phyloP scores from a whole-genome alignment of 805 yeast species.

The Zygosaccharomyces bailii region DNA sequence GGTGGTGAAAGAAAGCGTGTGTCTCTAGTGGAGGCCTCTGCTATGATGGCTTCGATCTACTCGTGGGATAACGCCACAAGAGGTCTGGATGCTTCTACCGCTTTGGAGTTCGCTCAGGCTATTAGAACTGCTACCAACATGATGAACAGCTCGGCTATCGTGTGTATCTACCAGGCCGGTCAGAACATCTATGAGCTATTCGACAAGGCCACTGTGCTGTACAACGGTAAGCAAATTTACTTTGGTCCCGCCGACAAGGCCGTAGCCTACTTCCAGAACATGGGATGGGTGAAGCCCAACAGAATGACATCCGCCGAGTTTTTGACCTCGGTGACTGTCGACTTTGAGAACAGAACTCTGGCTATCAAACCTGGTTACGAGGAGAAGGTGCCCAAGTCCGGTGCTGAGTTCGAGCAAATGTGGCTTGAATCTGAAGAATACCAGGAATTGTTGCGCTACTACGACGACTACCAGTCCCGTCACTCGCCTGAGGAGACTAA shows the following conservation, averaged over 20 bases:
- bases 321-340: conserved; percentile 59
- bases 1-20: conserved; percentile 75
- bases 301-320: conserved; percentile 69
- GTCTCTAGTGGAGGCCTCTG: conserved; percentile 61
- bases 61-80: conserved; percentile 71
- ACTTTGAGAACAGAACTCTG: conserved; percentile 55
- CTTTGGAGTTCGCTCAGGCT: conserved; percentile 60
- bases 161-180: conserved; percentile 67
- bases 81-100: conserved; percentile 69
- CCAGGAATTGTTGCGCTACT: conserved; percentile 37
- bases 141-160: conserved; percentile 54
- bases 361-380: conserved; percentile 46
- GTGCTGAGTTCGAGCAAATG: conserved; percentile 55
- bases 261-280: conserved; percentile 49
- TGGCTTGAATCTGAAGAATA: conserved; percentile 59
- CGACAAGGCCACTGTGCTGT: conserved; percentile 58
- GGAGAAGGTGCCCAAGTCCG: conserved; percentile 49
- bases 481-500: conserved; percentile 43
- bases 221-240: conserved; percentile 58
- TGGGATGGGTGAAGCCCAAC: conserved; percentile 61
- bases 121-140: conserved; percentile 57
- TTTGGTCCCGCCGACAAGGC: conserved; percentile 56
- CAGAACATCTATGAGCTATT: conserved; percentile 59
- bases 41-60: conserved; percentile 49
- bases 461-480: conserved; percentile 41